Conservation (phyloP, 148 eudicot genomes). For the Vaccinium corymbosum region DNA sequence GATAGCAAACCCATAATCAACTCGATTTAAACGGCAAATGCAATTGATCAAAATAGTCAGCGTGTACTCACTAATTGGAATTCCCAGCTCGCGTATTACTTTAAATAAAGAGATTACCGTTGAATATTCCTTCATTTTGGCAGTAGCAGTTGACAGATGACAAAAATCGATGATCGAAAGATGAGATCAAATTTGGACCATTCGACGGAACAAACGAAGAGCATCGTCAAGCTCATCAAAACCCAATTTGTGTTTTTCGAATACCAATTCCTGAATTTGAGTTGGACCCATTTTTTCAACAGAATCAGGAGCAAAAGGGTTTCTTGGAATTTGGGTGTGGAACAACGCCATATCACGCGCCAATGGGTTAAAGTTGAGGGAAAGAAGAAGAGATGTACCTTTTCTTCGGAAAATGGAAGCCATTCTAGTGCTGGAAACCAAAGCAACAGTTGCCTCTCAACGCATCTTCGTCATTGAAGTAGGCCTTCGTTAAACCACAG, state of each 20-base stretch:
- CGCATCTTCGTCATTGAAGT: no score
- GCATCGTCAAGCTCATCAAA: slow-evolving; percentile 7
- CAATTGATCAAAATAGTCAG: background rate
- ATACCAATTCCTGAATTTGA: background rate
- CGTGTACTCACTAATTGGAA: background rate
- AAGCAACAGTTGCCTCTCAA: no score
- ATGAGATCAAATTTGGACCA: background rate
- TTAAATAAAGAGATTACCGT: background rate
- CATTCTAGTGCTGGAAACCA: background rate
- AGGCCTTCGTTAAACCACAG: no score
- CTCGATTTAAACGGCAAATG: slow-evolving; percentile 11
- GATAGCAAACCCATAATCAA: slow-evolving; percentile 18
- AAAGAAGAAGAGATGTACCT: background rate
- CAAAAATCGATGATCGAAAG: background rate
- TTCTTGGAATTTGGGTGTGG: background rate
- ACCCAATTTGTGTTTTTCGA: background rate
- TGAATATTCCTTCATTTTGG: slow-evolving; percentile 4
- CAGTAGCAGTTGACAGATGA: background rate
- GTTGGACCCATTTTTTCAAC: background rate
- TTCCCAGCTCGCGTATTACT: background rate
- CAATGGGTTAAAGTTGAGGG: background rate
- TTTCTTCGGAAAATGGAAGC: background rate
- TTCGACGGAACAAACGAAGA: background rate
- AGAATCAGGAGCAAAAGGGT: background rate
- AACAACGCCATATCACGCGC: background rate